Base-by-base conservation (phyloP, 2,329 filamentous ascomycete species). In the Aspergillus transmontanensis region DNA sequence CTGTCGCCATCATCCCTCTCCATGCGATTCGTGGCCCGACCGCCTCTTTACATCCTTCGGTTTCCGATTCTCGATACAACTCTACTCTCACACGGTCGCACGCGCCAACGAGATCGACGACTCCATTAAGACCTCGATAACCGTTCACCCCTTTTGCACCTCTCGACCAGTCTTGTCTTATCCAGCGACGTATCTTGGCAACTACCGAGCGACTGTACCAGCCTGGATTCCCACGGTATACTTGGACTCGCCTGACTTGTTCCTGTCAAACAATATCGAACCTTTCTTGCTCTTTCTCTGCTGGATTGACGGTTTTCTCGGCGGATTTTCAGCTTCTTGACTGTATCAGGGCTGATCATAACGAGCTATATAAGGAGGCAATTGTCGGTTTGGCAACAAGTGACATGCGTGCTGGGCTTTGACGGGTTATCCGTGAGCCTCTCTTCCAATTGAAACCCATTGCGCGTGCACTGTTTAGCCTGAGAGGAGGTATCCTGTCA, bases 401-500 rank as follows among this genome's bases (percentile, higher is more conserved):
- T 71, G 70, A 69, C 65, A 71, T 72, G 70, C 64, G 64, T 66
- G 60, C 66, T 67, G 61, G 64, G 62, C 60, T 64, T 58, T 65
- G 69, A 66, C 60, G 58, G 64, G 61, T 66, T 61, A 57, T 59
- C 60, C 60, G 55, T 51, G 61, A 61, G 62, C 58, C 62, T 62
- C 64, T 61, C 61, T 64, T 67, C 65, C 59, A 65, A 64, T 26
- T 43, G 14, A 64, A 67, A 62, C 62, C 64, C 63, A 64, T 63
- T 66, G 66, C 64, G 64, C 66, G 66, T 68, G 69, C 71, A 69
- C 67, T 70, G 65, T 71, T 71, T 62, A 72, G 39, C 72, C 64
- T 70, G 67, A 72, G 79, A 80, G 78, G 80, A 78, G 80, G 78
- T 78, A 73, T 73, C 78, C 79, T 82, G 81, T 82, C 81, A 72